A percentile compares a stretch with the other conserved stretches of the same genome.
These are phyloP conservation scores for Ascodesmis nigricans DNA, from an alignment of 495 filamentous ascomycete genomes.

Conservation along the genomic window DNA sequence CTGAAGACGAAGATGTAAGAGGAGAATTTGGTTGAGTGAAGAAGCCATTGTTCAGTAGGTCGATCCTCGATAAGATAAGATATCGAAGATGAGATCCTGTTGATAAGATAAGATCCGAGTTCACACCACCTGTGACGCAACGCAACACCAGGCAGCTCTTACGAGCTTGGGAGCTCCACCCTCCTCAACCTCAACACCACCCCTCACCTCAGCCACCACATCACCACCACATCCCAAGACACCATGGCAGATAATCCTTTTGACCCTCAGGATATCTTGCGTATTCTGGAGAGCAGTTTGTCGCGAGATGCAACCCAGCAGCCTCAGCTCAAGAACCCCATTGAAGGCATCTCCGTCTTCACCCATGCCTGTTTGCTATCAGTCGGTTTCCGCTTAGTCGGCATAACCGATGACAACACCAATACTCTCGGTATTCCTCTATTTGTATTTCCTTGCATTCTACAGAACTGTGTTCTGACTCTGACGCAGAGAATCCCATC, in stretches of 20 bases:
- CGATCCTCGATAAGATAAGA: too few relatives aligned
- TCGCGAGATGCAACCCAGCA: slow-evolving; percentile 29
- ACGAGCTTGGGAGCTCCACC: too few relatives aligned
- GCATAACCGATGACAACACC: slow-evolving; percentile 57
- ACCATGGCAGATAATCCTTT: slow-evolving; percentile 15
- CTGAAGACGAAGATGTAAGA: too few relatives aligned
- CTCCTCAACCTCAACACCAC: not conserved
- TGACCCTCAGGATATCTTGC: slow-evolving; percentile 24
- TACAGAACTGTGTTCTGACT: slow-evolving; percentile 5
- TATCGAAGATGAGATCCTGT: too few relatives aligned
- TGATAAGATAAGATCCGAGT: too few relatives aligned
- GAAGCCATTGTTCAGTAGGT: too few relatives aligned
- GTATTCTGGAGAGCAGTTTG: slow-evolving; percentile 35
- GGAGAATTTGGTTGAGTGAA: too few relatives aligned
- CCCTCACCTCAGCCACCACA: not conserved
- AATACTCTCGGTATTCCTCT: slow-evolving; percentile 30
- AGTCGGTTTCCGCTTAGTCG: slow-evolving; percentile 60
- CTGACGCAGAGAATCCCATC: slow-evolving; percentile 27
- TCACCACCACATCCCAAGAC: not conserved
- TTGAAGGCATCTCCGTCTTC: slow-evolving; percentile 71
- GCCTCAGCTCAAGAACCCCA: slow-evolving; percentile 46
- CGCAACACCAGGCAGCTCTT: too few relatives aligned
- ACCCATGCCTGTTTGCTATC: slow-evolving; percentile 63
- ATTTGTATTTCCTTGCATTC: too few relatives aligned
- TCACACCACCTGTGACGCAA: too few relatives aligned